A percentile compares a stretch with the other conserved stretches of the same genome.
Evolutionary conservation across 116 monocot genomes (phyloP).

Genomic region (Dioscorea cayenensis): DNA sequence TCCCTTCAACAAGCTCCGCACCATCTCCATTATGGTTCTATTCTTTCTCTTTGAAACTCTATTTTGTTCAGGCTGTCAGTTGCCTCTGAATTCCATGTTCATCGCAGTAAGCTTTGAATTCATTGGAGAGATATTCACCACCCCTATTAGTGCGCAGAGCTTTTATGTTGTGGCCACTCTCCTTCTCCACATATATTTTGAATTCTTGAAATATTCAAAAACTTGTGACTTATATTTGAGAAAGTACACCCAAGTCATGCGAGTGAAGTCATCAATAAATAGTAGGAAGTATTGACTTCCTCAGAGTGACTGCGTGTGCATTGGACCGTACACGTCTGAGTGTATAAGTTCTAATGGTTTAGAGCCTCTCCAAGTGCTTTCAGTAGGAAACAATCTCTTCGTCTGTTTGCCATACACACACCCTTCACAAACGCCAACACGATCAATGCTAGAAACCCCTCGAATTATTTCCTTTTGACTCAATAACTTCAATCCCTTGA

Average conservation of each 20-base stretch:
- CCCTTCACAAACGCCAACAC: too few relatives aligned
- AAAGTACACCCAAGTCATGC: slow-evolving; percentile 10
- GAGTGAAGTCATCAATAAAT: slow-evolving; percentile 7
- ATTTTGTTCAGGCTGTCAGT: not conserved
- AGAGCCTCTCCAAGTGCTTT: too few relatives aligned
- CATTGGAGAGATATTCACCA: slow-evolving; percentile 9
- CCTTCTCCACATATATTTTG: slow-evolving; percentile 1
- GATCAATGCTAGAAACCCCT: too few relatives aligned
- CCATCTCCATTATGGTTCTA: not conserved
- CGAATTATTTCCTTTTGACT: too few relatives aligned
- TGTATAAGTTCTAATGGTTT: not conserved
- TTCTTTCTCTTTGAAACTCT: too few relatives aligned
- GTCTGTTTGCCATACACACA: too few relatives aligned
- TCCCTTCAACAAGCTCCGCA: not conserved
- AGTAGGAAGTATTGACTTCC: slow-evolving; percentile 2
- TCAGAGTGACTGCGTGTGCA: not conserved
- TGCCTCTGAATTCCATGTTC: too few relatives aligned
- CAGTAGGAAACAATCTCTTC: too few relatives aligned
- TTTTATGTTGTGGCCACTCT: slow-evolving; percentile 1
- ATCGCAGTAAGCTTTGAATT: slow-evolving; percentile 6
- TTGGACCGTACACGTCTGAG: slow-evolving; percentile 2
- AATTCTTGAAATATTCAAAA: slow-evolving; percentile 1
- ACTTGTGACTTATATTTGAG: not conserved
- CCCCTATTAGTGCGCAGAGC: not conserved
- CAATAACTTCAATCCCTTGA: too few relatives aligned